Conservation (phyloP, 768 basidiomycete genomes). For the Bullera alba region DNA sequence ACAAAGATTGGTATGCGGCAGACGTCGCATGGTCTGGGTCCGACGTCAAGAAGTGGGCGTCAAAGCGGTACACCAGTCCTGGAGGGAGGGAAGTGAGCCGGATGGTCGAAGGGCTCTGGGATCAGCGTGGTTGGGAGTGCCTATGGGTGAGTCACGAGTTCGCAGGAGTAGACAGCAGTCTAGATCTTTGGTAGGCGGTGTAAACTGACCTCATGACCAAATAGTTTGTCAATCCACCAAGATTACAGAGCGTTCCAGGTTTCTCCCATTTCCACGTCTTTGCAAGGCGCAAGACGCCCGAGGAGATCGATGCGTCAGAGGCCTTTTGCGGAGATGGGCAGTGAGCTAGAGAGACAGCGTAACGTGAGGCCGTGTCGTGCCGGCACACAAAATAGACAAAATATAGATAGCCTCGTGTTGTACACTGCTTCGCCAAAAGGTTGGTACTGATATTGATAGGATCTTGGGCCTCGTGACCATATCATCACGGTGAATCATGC, state of each 20-base stretch:
- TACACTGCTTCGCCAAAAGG: too few species aligned
- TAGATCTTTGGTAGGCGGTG: too few species aligned
- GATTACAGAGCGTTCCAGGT: slow-evolving; percentile 43
- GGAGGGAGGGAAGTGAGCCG: slow-evolving; percentile 39
- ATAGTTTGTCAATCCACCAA: slow-evolving; percentile 2
- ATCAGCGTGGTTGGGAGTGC: slow-evolving; percentile 41
- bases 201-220: slow-evolving; percentile 10
- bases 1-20: slow-evolving; percentile 21
- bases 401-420: too few species aligned
- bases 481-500: too few species aligned
- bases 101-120: slow-evolving; percentile 42
- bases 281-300: slow-evolving; percentile 38
- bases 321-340: too few species aligned
- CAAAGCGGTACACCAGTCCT: slow-evolving; percentile 23
- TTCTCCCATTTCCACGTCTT: slow-evolving; percentile 46
- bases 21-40: slow-evolving; percentile 18
- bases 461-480: too few species aligned
- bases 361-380: too few species aligned
- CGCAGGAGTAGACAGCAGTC: not conserved
- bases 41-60: slow-evolving; percentile 25
- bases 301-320: slow-evolving; percentile 36
- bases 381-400: too few species aligned
- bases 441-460: too few species aligned
- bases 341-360: too few species aligned
- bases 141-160: slow-evolving; percentile 32